These are phyloP conservation scores for Apostasia shenzhenica DNA, from an alignment of 106 monocot genomes.

Conservation along the genomic window DNA sequence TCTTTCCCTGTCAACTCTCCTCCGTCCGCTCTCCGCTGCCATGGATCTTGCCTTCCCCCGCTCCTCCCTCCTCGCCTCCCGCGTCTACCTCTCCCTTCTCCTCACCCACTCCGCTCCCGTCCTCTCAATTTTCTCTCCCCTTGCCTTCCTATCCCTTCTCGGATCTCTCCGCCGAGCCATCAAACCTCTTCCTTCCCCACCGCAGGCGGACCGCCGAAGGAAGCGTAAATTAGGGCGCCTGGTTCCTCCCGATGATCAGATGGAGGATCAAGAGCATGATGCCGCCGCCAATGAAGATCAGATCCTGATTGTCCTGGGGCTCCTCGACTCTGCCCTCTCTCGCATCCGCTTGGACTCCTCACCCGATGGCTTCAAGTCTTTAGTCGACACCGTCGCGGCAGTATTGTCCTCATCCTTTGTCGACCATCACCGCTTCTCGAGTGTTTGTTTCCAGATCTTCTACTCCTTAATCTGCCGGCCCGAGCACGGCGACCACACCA, in stretches of 20 bases:
- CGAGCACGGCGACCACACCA: constrained; percentile 51
- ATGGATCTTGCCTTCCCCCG: constrained; percentile 41
- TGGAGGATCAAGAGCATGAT: not conserved
- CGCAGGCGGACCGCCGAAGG: constrained; percentile 13
- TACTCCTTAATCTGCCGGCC: constrained; percentile 28
- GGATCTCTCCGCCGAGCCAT: constrained; percentile 58
- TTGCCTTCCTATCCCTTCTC: constrained; percentile 69
- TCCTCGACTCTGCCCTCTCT: constrained; percentile 32
- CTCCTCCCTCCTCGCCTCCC: constrained; percentile 47
- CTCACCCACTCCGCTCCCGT: constrained; percentile 55
- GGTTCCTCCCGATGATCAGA: not conserved
- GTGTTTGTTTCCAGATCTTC: constrained; percentile 58
- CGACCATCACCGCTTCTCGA: constrained; percentile 15
- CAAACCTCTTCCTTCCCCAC: constrained; percentile 6
- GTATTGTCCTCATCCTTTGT: constrained; percentile 15
- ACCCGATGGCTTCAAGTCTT: constrained; percentile 45
- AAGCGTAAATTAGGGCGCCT: constrained; percentile 6
- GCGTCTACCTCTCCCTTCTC: constrained; percentile 61
- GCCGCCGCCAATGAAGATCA: constrained; percentile 5
- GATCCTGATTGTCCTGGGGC: constrained; percentile 27
- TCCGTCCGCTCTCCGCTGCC: constrained; percentile 34
- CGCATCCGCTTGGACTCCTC: constrained; percentile 44
- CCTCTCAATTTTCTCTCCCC: constrained; percentile 55
- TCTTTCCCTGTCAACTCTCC: constrained; percentile 39
- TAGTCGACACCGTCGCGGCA: constrained; percentile 50